Evolutionary conservation across 805 yeast genomes (phyloP).

Genomic region (Wickerhamomyces chaumierensis): DNA sequence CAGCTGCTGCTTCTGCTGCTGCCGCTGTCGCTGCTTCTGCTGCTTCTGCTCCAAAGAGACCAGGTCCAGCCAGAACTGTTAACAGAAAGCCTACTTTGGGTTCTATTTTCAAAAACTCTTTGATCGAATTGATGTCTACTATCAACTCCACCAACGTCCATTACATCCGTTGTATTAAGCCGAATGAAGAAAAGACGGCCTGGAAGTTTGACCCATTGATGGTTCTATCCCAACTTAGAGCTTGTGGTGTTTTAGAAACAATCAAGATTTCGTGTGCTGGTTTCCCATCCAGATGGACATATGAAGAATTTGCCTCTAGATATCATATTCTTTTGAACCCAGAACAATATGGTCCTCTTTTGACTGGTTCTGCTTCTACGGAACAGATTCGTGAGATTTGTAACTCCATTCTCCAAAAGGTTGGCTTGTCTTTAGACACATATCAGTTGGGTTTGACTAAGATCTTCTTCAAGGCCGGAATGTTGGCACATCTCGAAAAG

Average conservation of each 20-base stretch:
- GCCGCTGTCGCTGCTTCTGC: too few relatives aligned
- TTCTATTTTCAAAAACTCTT: constrained; percentile 82
- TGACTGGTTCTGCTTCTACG: constrained; percentile 38
- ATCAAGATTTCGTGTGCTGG: constrained; percentile 96
- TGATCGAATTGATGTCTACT: constrained; percentile 86
- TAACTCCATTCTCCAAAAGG: constrained; percentile 48
- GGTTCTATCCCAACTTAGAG: constrained; percentile 92
- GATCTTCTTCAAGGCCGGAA: constrained; percentile 93
- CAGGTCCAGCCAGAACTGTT: constrained; percentile 29
- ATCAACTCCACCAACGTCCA: constrained; percentile 93
- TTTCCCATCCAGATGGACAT: constrained; percentile 93
- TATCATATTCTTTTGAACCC: constrained; percentile 78
- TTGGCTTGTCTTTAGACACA: constrained; percentile 54
- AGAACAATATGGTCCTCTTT: constrained; percentile 49
- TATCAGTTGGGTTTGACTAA: constrained; percentile 90
- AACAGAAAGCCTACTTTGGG: constrained; percentile 87
- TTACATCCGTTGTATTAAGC: constrained; percentile 94
- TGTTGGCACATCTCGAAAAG: constrained; percentile 85
- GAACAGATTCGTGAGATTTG: constrained; percentile 56
- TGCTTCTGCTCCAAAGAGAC: constrained; percentile 22
- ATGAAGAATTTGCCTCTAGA: constrained; percentile 83
- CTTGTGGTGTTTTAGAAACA: constrained; percentile 97
- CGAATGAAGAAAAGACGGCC: constrained; percentile 86
- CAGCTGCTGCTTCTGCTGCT: constrained; percentile 21
- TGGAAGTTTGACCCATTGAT: constrained; percentile 93